Base-by-base conservation (phyloP, 495 filamentous ascomycete species). In the Podospora australis region DNA sequence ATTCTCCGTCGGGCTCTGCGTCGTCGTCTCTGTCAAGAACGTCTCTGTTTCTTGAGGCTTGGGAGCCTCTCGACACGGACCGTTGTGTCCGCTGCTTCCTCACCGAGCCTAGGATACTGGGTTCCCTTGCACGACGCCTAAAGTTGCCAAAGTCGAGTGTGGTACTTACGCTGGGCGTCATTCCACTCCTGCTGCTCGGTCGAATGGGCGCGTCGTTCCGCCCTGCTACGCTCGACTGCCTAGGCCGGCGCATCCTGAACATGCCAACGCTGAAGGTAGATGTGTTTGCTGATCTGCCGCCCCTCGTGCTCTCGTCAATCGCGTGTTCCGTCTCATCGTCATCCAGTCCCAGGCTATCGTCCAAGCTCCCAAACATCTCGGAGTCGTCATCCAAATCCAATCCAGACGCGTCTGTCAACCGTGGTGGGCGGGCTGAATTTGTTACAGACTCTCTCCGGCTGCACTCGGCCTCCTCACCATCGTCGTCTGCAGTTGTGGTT, bases 131-230 rank as follows among this genome's bases (percentile, higher is more conserved):
- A 10, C 72, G 63, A 16, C 70, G 57, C 50, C 61, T 70, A 50
- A 76, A 76, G 7, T 58, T 39, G n/a, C 71, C 68, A 13, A 76
- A 61, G 43, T 69, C 74, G 24, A 76, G 63, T 8, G 64, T 65
- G 2, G 67, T 68, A 48, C 64, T 69, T 20, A 70, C 51, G 46
- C 59, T 69, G n/a, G 70, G 69, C 10, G 72, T 76, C 39, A 60
- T 70, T 9, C 58, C 54, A 4, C 71, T 70, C 44, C 70, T 66
- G 53, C 72, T 76, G 50, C 71, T 73, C 20, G 71, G 72, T 30
- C 72, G 60, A 52, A 73, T 71, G 0, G 67, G 64, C 9, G 58
- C 69, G 21, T 72, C 70, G 21, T 68, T 67, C 25, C 70, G 62
- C 14, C 65, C 63, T 2, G 68, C 61, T 40, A 76, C 68, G 57